Evolutionary conservation across 257 asterid species (phyloP).

Genomic region (Lycium barbarum): DNA sequence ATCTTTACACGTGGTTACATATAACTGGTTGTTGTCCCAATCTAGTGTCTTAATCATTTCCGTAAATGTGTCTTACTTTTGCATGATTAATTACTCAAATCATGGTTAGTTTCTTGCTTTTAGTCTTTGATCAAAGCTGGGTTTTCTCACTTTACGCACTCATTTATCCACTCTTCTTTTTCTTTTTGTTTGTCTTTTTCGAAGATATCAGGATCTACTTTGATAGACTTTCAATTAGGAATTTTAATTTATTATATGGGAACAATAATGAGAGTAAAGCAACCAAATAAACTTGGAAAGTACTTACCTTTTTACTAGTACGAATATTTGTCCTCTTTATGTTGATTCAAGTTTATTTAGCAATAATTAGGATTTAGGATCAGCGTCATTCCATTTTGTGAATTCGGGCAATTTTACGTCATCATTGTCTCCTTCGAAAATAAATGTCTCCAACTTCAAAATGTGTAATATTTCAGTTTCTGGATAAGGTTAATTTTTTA

Average conservation of each 20-base stretch:
- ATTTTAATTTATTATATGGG: background rate
- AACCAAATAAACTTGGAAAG: too few species aligned
- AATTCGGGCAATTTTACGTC: background rate
- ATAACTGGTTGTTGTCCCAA: background rate
- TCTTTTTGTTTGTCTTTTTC: background rate
- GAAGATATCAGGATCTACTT: background rate
- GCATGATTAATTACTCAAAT: conserved; percentile 32
- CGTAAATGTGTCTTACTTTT: background rate
- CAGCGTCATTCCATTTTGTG: too few species aligned
- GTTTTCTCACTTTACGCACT: background rate
- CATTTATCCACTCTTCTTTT: background rate
- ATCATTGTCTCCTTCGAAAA: background rate
- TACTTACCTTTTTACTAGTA: background rate
- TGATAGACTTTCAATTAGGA: background rate
- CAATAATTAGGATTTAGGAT: background rate
- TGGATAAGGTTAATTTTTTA: too few species aligned
- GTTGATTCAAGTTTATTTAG: background rate
- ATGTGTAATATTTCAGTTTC: background rate
- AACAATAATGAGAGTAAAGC: background rate
- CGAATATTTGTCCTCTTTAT: background rate
- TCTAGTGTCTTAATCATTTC: background rate
- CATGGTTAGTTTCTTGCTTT: conserved; percentile 2
- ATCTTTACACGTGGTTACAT: background rate
- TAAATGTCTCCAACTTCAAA: too few species aligned
- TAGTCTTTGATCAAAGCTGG: background rate